phyloP scores from a whole-genome alignment of 805 yeast genomes.

The Lipomyces yamadae region DNA sequence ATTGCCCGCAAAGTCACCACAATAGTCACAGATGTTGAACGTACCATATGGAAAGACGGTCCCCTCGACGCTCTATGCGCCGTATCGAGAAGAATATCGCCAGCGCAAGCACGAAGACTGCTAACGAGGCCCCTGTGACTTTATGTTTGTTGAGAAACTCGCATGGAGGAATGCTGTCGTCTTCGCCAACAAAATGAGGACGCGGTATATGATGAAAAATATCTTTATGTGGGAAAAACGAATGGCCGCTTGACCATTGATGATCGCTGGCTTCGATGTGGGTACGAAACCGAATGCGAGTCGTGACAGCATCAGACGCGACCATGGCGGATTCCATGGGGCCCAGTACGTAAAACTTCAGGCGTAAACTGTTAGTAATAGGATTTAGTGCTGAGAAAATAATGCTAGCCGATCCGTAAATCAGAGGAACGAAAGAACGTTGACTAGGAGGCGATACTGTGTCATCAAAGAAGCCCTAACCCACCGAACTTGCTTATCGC shows the following conservation, averaged over 20 bases:
- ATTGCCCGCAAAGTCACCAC: background rate
- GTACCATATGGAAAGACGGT: conserved; percentile 8
- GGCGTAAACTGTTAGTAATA: background rate
- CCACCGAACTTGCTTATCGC: too few relatives aligned
- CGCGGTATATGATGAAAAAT: background rate
- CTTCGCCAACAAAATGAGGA: background rate
- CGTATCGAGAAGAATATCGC: background rate
- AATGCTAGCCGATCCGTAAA: too few relatives aligned
- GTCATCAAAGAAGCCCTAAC: too few relatives aligned
- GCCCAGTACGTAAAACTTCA: background rate
- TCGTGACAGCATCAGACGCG: background rate
- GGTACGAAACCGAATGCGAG: background rate
- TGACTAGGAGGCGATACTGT: too few relatives aligned
- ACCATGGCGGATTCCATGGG: background rate
- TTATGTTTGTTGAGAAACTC: background rate
- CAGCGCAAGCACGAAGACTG: background rate
- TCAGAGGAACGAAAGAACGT: background rate
- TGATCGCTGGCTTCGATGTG: background rate
- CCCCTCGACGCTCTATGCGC: conserved; percentile 6
- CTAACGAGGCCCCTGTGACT: background rate
- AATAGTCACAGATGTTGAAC: conserved; percentile 5
- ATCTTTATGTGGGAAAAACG: background rate
- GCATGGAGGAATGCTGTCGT: background rate
- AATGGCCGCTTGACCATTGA: background rate
- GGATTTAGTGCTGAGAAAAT: too few relatives aligned